Base-by-base conservation (phyloP, 805 yeast genomes). In the Vanderwaltozyma tropicalis region DNA sequence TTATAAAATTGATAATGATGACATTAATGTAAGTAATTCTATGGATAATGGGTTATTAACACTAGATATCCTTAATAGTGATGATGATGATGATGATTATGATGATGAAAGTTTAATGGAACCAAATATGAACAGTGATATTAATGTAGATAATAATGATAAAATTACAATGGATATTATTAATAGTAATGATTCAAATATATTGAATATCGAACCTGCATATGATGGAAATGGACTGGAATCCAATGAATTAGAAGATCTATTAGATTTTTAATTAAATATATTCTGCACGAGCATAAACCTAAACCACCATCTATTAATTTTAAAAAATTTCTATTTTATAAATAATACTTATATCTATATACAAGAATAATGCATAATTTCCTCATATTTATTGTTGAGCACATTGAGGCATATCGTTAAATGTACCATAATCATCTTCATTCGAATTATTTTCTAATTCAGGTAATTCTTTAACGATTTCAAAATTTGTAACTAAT, bases 341-440 rank as follows among this genome's bases (percentile, higher is more conserved):
- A n/a, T n/a, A n/a, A n/a, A n/a, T n/a, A n/a, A 21, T 21, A 21
- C 9, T 11, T 24, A 24, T n/a, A 24, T 24, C 8, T 24, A 24
- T 24, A 10, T 24, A 24, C 27, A 24, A 11, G 27, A 8, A 8
- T 8, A 8, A 24, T 24, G 27, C 27, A 24, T 24, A 24, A 8
- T 11, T 24, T 19, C 27, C 4, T 13, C 3, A 17, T 25, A 3
- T 19, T 53, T 51, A 66, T 45, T 67, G 71, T 35, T 63, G 69
- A 6, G 66, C 40, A 46, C 74, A 69, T 32, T 66, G 66, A 3
- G 68, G 65, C 52, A 14, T 40, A 45, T 38, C 50, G 20, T 41
- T 48, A 24, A 39, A 34, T 22, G 13, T 36, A 27, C 40, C 42
- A 10, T 39, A 41, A 19, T 48, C 31, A 8, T 30, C 41, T 13